Conservation (phyloP, 1,139 yeast genomes). For the Candida albicans region DNA sequence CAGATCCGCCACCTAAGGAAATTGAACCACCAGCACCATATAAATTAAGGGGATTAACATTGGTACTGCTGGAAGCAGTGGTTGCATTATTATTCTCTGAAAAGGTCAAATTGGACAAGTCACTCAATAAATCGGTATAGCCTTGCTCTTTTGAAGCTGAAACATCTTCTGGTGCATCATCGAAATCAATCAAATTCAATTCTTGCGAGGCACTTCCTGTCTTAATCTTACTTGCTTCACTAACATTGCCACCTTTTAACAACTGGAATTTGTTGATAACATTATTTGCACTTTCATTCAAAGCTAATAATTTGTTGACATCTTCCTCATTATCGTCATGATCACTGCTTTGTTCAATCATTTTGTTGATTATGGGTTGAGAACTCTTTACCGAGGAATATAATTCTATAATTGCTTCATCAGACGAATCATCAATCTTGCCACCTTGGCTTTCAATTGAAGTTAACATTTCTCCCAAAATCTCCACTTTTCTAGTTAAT, state of each 20-base stretch:
- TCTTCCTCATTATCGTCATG: slow-evolving; percentile 54
- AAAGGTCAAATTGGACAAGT: slow-evolving; percentile 63
- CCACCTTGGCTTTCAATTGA: slow-evolving; percentile 51
- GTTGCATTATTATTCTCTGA: slow-evolving; percentile 18
- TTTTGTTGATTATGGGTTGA: slow-evolving; percentile 83
- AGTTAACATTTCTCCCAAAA: slow-evolving; percentile 84
- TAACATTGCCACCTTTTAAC: slow-evolving; percentile 63
- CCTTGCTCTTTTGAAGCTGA: slow-evolving; percentile 45
- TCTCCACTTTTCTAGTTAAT: slow-evolving; percentile 83
- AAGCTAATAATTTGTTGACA: slow-evolving; percentile 60
- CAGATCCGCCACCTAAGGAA: slow-evolving; percentile 29
- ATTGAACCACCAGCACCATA: slow-evolving; percentile 51
- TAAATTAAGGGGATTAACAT: slow-evolving; percentile 39
- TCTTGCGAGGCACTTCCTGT: slow-evolving; percentile 38
- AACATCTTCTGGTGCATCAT: slow-evolving; percentile 53
- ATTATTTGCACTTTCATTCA: slow-evolving; percentile 77
- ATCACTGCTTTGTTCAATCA: slow-evolving; percentile 57
- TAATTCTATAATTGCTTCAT: slow-evolving; percentile 77
- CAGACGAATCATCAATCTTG: slow-evolving; percentile 52
- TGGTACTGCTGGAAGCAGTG: slow-evolving; percentile 19
- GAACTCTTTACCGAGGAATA: slow-evolving; percentile 78
- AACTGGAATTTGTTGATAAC: slow-evolving; percentile 67
- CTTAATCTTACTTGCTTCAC: slow-evolving; percentile 59
- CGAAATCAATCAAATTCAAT: slow-evolving; percentile 75
- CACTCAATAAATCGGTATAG: slow-evolving; percentile 69